Evolutionary conservation across 768 basidiomycete species (phyloP).

Genomic region (Mycena maculata): DNA sequence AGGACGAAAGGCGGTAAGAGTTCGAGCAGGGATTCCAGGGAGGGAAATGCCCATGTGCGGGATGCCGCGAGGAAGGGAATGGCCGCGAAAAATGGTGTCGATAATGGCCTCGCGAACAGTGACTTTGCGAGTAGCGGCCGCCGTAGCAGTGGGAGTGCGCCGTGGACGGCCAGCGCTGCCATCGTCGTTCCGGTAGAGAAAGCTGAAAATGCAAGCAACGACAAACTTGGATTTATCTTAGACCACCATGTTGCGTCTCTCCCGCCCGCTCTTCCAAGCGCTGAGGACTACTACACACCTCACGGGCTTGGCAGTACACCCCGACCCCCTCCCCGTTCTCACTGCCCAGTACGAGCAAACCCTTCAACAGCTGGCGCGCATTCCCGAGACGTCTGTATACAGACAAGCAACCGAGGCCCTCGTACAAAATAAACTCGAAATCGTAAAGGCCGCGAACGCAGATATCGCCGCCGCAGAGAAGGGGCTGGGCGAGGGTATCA

Average conservation of each 20-base stretch:
- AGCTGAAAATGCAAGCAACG: conserved; percentile 38
- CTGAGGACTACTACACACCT: conserved; percentile 88
- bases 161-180: conserved; percentile 47
- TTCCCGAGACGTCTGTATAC: conserved; percentile 90
- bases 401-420: conserved; percentile 90
- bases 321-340: conserved; percentile 85
- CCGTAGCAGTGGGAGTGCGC: conserved; percentile 33
- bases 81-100: conserved; percentile 33
- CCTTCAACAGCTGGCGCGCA: conserved; percentile 69
- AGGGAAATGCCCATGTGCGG: conserved; percentile 51
- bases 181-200: conserved; percentile 40
- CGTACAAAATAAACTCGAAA: conserved; percentile 80
- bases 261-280: conserved; percentile 75
- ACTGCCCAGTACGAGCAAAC: conserved; percentile 81
- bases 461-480: conserved; percentile 77
- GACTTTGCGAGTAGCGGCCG: conserved; percentile 20
- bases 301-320: conserved; percentile 85
- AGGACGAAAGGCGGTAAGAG: conserved; percentile 89
- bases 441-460: conserved; percentile 76
- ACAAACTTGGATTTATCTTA: conserved; percentile 53
- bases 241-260: conserved; percentile 77
- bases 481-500: conserved; percentile 83
- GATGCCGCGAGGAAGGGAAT: conserved; percentile 40
- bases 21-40: conserved; percentile 63
- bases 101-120: conserved; percentile 22